Conservation (phyloP, 129 eudicot genomes). For the Artemisia annua region DNA sequence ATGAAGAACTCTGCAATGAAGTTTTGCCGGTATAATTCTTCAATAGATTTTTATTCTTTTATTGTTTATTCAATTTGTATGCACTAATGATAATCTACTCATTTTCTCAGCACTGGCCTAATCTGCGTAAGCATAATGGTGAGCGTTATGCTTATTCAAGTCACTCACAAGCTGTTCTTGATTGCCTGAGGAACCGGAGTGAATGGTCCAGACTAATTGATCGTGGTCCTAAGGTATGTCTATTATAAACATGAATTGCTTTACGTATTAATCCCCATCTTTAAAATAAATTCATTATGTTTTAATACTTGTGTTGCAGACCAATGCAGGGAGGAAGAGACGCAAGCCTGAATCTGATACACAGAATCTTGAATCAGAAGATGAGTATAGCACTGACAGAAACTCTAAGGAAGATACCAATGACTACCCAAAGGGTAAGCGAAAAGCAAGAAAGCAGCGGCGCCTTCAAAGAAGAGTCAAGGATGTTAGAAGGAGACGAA, state of each 20-base stretch:
- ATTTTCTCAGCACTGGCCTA: conserved; percentile 70
- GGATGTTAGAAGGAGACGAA: conserved; percentile 58
- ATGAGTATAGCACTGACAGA: conserved; percentile 42
- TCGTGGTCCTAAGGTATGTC: conserved; percentile 92
- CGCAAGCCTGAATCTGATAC: conserved; percentile 67
- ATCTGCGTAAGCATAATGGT: conserved; percentile 94
- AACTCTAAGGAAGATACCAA: conserved; percentile 49
- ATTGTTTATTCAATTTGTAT: neutral
- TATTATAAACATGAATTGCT: neutral
- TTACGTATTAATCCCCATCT: neutral
- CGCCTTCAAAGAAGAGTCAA: conserved; percentile 60
- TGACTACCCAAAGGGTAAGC: conserved; percentile 70
- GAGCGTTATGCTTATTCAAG: conserved; percentile 95
- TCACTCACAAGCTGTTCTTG: conserved; percentile 97
- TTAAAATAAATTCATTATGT: neutral
- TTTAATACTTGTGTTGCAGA: conserved; percentile 39
- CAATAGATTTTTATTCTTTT: conserved; percentile 1
- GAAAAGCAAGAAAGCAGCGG: conserved; percentile 71
- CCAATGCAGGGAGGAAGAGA: conserved; percentile 73
- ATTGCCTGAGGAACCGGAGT: conserved; percentile 89
- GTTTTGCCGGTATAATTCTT: conserved; percentile 75
- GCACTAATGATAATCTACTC: neutral
- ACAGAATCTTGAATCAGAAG: conserved; percentile 65
- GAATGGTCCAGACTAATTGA: conserved; percentile 96
- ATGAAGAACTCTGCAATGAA: conserved; percentile 68